Conservation (phyloP, 345 rosid genomes). For the Iberis pinnata region DNA sequence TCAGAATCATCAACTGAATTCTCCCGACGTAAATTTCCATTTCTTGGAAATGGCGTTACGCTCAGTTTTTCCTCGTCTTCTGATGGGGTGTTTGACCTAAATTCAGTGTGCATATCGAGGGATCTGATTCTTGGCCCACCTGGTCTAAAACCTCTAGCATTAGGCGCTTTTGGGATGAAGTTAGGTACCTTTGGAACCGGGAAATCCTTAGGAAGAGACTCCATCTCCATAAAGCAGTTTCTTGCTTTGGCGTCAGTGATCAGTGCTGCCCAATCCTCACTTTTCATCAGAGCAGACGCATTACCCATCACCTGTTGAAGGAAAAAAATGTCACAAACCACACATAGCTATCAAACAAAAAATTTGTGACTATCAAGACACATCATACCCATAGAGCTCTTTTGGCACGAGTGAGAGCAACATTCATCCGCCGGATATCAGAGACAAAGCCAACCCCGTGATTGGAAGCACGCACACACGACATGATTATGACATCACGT, state of each 20-base stretch:
- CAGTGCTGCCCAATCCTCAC: conserved; percentile 94
- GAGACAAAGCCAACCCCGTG: conserved; percentile 97
- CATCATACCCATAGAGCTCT: conserved; percentile 90
- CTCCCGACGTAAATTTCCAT: conserved; percentile 54
- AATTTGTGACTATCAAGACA: conserved; percentile 1
- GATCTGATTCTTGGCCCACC: conserved; percentile 71
- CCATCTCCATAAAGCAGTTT: conserved; percentile 90
- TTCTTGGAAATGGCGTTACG: conserved; percentile 41
- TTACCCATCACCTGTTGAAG: conserved; percentile 83
- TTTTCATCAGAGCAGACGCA: conserved; percentile 68
- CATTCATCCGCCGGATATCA: conserved; percentile 97
- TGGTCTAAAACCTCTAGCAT: conserved; percentile 57
- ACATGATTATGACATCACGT: conserved; percentile 98
- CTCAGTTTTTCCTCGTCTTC: conserved; percentile 70
- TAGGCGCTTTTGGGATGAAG: conserved; percentile 48
- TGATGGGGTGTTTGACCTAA: conserved; percentile 61
- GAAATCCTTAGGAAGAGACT: conserved; percentile 75
- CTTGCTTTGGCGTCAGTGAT: conserved; percentile 81
- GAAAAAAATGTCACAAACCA: conserved; percentile 17
- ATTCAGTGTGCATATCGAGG: conserved; percentile 49
- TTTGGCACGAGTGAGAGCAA: conserved; percentile 96
- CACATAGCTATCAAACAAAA: too few relatives aligned
- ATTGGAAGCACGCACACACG: conserved; percentile 94
- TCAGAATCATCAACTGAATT: conserved; percentile 54
- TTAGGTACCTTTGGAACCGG: conserved; percentile 47